Percentiles rank a stretch among this genome's conserved stretches.
These are phyloP conservation scores for Pestalotiopsis sp. DNA, from an alignment of 2,329 filamentous ascomycete genomes.

Conservation along the genomic window DNA sequence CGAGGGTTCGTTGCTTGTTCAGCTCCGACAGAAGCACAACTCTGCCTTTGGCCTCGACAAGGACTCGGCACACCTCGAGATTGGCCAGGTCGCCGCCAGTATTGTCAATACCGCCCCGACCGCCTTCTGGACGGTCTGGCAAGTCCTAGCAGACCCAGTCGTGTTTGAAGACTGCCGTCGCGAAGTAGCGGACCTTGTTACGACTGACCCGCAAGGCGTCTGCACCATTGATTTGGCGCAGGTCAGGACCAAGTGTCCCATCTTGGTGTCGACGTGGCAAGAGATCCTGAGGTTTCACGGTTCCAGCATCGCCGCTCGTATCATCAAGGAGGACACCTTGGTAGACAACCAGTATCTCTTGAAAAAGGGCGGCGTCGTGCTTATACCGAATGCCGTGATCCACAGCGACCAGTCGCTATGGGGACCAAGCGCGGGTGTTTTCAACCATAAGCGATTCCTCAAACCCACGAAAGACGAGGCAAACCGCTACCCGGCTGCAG, in stretches of 20 bases:
- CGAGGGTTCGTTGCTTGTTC: slow-evolving; percentile 16
- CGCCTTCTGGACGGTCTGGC: slow-evolving; percentile 14
- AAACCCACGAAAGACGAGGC: slow-evolving; percentile 7
- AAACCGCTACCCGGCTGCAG: slow-evolving; percentile 13
- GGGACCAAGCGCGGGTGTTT: slow-evolving; percentile 14
- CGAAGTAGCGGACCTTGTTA: neutral
- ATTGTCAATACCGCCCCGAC: slow-evolving; percentile 16
- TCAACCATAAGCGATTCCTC: slow-evolving; percentile 19
- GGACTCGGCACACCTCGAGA: slow-evolving; percentile 14
- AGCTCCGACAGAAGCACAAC: slow-evolving; percentile 15
- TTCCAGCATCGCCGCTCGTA: slow-evolving; percentile 12
- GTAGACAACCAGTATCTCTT: slow-evolving; percentile 17
- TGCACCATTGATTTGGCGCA: slow-evolving; percentile 15
- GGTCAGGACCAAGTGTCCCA: slow-evolving; percentile 15
- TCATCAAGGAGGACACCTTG: slow-evolving; percentile 18
- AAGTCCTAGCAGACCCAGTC: slow-evolving; percentile 14
- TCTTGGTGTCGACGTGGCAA: slow-evolving; percentile 20
- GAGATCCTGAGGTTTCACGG: slow-evolving; percentile 18
- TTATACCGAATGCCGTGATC: slow-evolving; percentile 17
- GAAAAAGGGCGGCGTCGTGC: slow-evolving; percentile 20
- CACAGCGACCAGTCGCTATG: slow-evolving; percentile 17
- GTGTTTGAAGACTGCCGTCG: slow-evolving; percentile 3
- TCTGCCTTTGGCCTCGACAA: slow-evolving; percentile 10
- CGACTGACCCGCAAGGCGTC: slow-evolving; percentile 4
- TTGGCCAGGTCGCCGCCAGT: slow-evolving; percentile 14